Evolutionary conservation across 768 basidiomycete genomes (phyloP), one percentile per base, ranked within the genome.

Genomic region (Hygrophorus pudorinus): DNA sequence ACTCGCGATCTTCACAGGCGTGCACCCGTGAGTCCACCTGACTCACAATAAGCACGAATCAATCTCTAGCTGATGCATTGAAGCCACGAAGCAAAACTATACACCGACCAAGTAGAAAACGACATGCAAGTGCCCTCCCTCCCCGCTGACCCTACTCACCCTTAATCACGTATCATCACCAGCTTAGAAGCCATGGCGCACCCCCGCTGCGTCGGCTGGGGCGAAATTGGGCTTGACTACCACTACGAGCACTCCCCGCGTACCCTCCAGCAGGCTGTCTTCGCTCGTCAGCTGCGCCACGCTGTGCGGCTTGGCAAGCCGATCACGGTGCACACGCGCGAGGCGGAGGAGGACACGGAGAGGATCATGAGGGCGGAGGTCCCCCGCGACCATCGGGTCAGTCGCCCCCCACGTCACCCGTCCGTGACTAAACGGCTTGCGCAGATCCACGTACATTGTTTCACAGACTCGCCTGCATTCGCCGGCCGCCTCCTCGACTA

Each of bases 401-500:
- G 4, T 20, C 7, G 33, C 14, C 17, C 18, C 24, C 41, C 20
- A 34, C 16, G 5, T 18, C 38, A 12, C 37, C 11, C 32, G 14
- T n/a, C 27, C n/a, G 14, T 21, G 18, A 42, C 38, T 5, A 38
- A 45, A 34, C n/a, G 11, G 10, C 9, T 32, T 9, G 17, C 9
- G 3, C 47, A 86, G 80, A 80, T 92, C 21, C 89, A 92, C 53
- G 69, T 93, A 4, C 90, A 92, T 51, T 93, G 89, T 56, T 92
- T 85, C 60, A 90, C 88, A 1, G 88, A 91, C 57, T 68, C 81
- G 0, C 85, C 85, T 0, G 78, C 67, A 14, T 81, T 90, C 51
- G 89, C 81, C 0, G 67, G 66, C 31, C 71, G 81, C 2, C 67
- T 93, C 12, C 66, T 91, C 1, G 75, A 73, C 12, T 74, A 86